phyloP scores from a whole-genome alignment of 78 protist genomes.

The Dictyostelium firmibasis region DNA sequence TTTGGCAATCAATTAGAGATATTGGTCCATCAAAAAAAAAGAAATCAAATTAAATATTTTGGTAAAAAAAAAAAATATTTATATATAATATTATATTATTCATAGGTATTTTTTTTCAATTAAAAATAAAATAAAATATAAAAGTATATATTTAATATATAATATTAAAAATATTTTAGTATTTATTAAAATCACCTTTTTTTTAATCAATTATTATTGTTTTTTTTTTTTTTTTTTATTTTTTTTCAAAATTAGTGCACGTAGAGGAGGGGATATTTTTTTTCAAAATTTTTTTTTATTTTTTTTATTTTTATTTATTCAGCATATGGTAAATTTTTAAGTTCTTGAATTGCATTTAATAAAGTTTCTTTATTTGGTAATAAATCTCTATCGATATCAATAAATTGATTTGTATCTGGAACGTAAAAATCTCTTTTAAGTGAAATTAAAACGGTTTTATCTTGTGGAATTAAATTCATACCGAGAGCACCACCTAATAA shows the following conservation, averaged over 20 bases:
- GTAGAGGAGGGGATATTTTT: too few relatives aligned
- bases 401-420: neutral
- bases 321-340: neutral
- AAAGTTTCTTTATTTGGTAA: neutral
- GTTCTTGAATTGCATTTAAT: neutral
- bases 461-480: neutral
- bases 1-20: conserved; percentile 81
- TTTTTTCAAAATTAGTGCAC: too few relatives aligned
- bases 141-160: too few relatives aligned
- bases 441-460: neutral
- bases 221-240: too few relatives aligned
- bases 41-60: neutral
- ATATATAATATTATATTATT: too few relatives aligned
- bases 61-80: neutral
- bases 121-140: neutral
- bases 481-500: neutral
- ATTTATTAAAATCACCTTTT: too few relatives aligned
- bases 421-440: neutral
- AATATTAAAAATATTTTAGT: too few relatives aligned
- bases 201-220: too few relatives aligned
- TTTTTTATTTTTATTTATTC: too few relatives aligned
- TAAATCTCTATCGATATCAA: neutral
- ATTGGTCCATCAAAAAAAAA: neutral
- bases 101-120: too few relatives aligned
- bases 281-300: too few relatives aligned